A percentile compares a stretch with the other conserved stretches of the same genome.
These are phyloP conservation scores for Danielozyma ontarioensis DNA, from an alignment of 805 yeast species.

Conservation along the genomic window DNA sequence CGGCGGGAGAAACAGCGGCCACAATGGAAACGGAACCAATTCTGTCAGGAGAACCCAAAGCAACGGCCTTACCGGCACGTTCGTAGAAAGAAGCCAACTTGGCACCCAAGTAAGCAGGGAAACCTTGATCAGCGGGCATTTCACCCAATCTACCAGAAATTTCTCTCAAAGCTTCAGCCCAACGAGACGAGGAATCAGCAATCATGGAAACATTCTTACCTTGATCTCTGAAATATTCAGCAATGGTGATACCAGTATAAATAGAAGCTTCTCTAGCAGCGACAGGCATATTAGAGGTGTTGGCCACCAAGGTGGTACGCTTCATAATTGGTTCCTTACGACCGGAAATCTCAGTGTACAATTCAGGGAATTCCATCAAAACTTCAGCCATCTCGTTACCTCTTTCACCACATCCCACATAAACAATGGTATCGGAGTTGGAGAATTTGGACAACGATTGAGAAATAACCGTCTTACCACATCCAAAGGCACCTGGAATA, in stretches of 20 bases:
- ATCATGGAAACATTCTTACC: slow-evolving; percentile 99
- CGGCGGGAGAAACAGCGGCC: slow-evolving; percentile 99
- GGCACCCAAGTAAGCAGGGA: slow-evolving; percentile 99
- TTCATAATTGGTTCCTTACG: slow-evolving; percentile 98
- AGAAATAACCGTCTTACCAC: slow-evolving; percentile 98
- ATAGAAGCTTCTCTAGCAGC: slow-evolving; percentile 99
- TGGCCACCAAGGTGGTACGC: slow-evolving; percentile 97
- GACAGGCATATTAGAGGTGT: slow-evolving; percentile 99
- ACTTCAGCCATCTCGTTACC: slow-evolving; percentile 99
- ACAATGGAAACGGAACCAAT: slow-evolving; percentile 96
- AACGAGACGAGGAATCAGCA: slow-evolving; percentile 99
- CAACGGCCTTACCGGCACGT: slow-evolving; percentile 96
- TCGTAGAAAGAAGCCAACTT: slow-evolving; percentile 98
- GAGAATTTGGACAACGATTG: slow-evolving; percentile 96
- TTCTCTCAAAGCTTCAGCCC: slow-evolving; percentile 99
- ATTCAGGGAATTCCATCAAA: slow-evolving; percentile 98
- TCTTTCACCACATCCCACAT: slow-evolving; percentile 94
- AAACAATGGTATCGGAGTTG: slow-evolving; percentile 93
- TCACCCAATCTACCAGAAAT: slow-evolving; percentile 99
- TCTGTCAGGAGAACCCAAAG: slow-evolving; percentile 95
- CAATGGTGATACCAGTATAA: slow-evolving; percentile 97
- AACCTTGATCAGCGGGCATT: slow-evolving; percentile 99
- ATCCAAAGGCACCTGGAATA: slow-evolving; percentile 99
- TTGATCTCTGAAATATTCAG: slow-evolving; percentile 99
- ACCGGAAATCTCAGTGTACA: slow-evolving; percentile 85